Conservation (phyloP, 2,329 filamentous ascomycete genomes). For the Aspergillus bombycis region DNA sequence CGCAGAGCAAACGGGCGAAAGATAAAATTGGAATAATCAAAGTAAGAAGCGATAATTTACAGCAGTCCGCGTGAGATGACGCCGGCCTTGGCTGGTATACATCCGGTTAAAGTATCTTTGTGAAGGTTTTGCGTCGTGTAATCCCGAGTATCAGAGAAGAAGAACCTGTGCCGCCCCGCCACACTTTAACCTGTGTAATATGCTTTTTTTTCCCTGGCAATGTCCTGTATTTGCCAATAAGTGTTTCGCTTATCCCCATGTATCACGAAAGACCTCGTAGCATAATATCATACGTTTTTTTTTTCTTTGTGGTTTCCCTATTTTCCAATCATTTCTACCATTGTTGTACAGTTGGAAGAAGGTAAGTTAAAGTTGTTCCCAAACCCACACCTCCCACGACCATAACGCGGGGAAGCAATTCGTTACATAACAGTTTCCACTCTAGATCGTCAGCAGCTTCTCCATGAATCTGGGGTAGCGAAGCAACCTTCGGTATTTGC, state of each 20-base stretch:
- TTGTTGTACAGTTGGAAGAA: neutral
- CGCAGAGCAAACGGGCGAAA: neutral
- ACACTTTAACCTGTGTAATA: neutral
- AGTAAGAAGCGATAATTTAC: neutral
- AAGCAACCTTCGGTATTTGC: constrained; percentile 1
- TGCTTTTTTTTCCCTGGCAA: neutral
- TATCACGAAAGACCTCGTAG: neutral
- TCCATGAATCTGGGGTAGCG: constrained; percentile 19
- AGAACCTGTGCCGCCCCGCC: neutral
- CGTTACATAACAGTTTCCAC: constrained; percentile 39
- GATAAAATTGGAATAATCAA: neutral
- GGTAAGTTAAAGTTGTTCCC: constrained; percentile 14
- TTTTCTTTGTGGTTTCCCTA: neutral
- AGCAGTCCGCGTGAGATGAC: neutral
- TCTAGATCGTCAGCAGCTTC: constrained; percentile 27
- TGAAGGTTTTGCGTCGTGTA: neutral
- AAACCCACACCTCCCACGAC: constrained; percentile 8
- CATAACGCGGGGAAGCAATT: constrained; percentile 31
- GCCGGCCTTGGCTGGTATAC: neutral
- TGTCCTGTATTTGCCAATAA: neutral
- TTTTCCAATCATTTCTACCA: neutral
- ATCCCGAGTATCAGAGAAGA: neutral
- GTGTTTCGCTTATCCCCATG: neutral
- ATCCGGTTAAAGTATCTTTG: neutral
- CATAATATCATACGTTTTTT: neutral